Base-by-base conservation (phyloP, 2,329 filamentous ascomycete genomes). In the Lachnellula hyalina region DNA sequence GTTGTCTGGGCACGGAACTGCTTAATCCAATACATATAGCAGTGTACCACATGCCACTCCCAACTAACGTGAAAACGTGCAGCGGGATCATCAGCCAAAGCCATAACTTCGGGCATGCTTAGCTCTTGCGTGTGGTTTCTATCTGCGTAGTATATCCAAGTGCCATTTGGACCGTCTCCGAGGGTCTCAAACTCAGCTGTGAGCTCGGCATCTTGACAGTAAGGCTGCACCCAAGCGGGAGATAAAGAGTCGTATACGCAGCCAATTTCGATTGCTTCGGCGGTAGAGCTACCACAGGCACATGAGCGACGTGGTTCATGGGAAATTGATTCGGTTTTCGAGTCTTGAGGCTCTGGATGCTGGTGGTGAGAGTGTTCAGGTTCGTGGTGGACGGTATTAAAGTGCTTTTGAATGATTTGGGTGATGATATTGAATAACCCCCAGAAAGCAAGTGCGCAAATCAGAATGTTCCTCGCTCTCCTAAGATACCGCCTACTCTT, bases 201-300 rank as follows among this genome's bases (percentile, higher is more conserved):
- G 2, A 73, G 63, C 34, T 68, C 66, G 12, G 66, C 58, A 51
- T 72, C 69, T 15, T 62, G 65, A 51, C 71, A 73, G 34, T 69
- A 58, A 0, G 57, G 51, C 4, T 68, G 71, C 2, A 73, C 60
- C 70, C 70, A 73, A 9, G 70, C 63, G 5, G 68, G 63, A 1
- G 69, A 61, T 11, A 73, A 60, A 6, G 66, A 60, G 53, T 73
- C 71, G 59, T 68, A 73, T n/a, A 61, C 60, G 61, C 71, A 73
- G 17, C 61, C 57, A 2, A 64, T 51, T 1, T 60, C 6, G 5
- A 56, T 35, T 0, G 71, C 70, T 56, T 72, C 64, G 1, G 48
- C 45, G 5, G 64, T 60, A 2, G 67, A 64, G 11, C 59, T 59
- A 35, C 70, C 70, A 60, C 70, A 73, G 57, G 66, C 55, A 52